Evolutionary conservation across 768 basidiomycete species (phyloP), one percentile per base, ranked within the genome.

Genomic region (Macrolepiota fuliginosa): DNA sequence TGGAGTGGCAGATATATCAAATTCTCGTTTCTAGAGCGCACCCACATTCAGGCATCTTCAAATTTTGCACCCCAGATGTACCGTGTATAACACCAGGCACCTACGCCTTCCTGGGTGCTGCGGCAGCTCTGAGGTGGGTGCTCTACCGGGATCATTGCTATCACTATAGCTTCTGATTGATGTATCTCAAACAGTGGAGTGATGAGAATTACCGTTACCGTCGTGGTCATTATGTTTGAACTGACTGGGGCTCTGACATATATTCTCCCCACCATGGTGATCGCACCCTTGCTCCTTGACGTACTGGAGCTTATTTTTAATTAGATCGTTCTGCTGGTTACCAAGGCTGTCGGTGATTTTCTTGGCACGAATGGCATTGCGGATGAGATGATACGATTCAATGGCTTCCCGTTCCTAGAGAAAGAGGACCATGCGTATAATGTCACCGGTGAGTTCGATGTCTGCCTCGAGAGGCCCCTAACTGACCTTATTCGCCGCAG

Each of bases 201-300:
- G 56, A 99, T 98, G 84, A 85, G 96, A 67, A 92, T 98, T 61
- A 99, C 97, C 0, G 94, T 98, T 27, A 94, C 96, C 0, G 95
- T 99, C 4, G 97, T 98, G 7, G 97, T 98, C 37, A 96, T 99
- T 74, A 98, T 99, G 95, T 98, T 98, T 72, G 96, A 98, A 69
- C 81, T 99, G 19, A 99, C 97, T 3, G 97, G 97, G 12, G 96
- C 97, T 5, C 73, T 98, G 69, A 98, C 94, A 19, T 98, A 99
- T 70, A 96, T 98, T 66, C 76, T 99, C 27, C 97, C 97, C 5
- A 96, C 94, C 13, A 99, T 99, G 97, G 96, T 95, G 65, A 67
- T 32, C 29, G 82, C 52, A 50, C 54, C 49, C 17, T 27, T 40
- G 19, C 46, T 42, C 32, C 27, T 45, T 22, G 22, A 22, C 15